phyloP scores from a whole-genome alignment of 495 filamentous ascomycete species.

The Melanomma pulvis-pyrius region DNA sequence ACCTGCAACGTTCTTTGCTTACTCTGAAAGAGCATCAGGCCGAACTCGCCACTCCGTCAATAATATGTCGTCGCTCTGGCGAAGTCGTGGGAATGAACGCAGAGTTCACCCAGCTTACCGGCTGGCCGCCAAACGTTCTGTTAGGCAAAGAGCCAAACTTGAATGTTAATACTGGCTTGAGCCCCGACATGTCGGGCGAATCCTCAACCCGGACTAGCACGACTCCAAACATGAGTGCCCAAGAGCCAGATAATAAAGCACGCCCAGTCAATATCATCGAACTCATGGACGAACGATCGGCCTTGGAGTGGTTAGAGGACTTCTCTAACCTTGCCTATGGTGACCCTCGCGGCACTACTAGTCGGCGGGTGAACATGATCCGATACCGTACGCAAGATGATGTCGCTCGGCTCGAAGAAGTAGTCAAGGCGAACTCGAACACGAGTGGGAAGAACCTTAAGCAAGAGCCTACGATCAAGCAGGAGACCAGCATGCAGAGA shows the following conservation, averaged over 20 bases:
- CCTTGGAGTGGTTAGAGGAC: conserved; percentile 93
- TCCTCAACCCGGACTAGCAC: conserved; percentile 31
- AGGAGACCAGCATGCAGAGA: conserved; percentile 52
- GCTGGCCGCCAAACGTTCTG: conserved; percentile 90
- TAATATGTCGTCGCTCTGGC: conserved; percentile 88
- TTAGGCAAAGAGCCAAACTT: conserved; percentile 85
- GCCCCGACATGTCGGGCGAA: conserved; percentile 41
- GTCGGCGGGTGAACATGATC: conserved; percentile 80
- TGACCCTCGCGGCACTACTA: conserved; percentile 80
- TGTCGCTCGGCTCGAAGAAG: conserved; percentile 45
- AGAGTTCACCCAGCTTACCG: conserved; percentile 90
- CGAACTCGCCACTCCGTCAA: conserved; percentile 79
- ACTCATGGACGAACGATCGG: conserved; percentile 88
- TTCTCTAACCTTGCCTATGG: conserved; percentile 89
- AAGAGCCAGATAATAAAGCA: conserved; percentile 42
- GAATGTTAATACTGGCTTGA: conserved; percentile 75
- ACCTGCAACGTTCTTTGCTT: conserved; percentile 87
- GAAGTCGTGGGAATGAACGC: conserved; percentile 92
- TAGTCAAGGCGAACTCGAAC: conserved; percentile 21
- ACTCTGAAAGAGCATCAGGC: conserved; percentile 87
- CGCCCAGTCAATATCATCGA: conserved; percentile 89
- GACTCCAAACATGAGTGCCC: conserved; percentile 51
- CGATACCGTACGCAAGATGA: conserved; percentile 84
- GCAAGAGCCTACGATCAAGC: conserved; percentile 45
- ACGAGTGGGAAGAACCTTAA: conserved; percentile 21